A percentile compares a stretch with the other conserved stretches of the same genome.
Conservation (phyloP, 495 filamentous ascomycete species). For the Penicillium maclennaniae region DNA sequence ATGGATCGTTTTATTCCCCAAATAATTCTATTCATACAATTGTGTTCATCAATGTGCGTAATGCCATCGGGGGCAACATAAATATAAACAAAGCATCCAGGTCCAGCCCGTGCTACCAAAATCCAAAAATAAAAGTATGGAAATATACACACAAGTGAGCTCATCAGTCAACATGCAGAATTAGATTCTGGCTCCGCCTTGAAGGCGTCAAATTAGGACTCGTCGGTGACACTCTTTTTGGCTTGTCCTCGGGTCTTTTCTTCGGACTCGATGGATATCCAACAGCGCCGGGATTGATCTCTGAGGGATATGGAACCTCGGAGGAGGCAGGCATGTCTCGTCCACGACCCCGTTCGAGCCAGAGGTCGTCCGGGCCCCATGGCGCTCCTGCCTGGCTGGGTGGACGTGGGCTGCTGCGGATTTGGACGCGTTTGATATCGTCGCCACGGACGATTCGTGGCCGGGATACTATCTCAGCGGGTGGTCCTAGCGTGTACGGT, state of each 20-base stretch:
- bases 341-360: constrained; percentile 22
- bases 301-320: constrained; percentile 24
- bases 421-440: constrained; percentile 37
- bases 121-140: not conserved
- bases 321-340: not conserved
- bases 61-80: not conserved
- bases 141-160: not conserved
- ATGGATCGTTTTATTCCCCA: not conserved
- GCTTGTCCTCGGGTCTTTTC: constrained; percentile 1
- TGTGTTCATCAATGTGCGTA: not conserved
- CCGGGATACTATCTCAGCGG: constrained; percentile 29
- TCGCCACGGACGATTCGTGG: constrained; percentile 34
- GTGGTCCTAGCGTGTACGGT: constrained; percentile 10
- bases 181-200: constrained; percentile 32
- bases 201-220: constrained; percentile 40
- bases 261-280: constrained; percentile 23
- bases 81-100: not conserved
- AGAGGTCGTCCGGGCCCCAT: constrained; percentile 34
- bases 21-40: not conserved
- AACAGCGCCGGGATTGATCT: constrained; percentile 8
- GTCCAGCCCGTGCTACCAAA: constrained; percentile 1
- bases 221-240: constrained; percentile 23
- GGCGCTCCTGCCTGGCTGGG: constrained; percentile 24
- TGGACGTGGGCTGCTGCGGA: constrained; percentile 28
- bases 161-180: constrained; percentile 35